Evolutionary conservation across 805 yeast genomes (phyloP).

Genomic region (Candida pseudoglaebosa): DNA sequence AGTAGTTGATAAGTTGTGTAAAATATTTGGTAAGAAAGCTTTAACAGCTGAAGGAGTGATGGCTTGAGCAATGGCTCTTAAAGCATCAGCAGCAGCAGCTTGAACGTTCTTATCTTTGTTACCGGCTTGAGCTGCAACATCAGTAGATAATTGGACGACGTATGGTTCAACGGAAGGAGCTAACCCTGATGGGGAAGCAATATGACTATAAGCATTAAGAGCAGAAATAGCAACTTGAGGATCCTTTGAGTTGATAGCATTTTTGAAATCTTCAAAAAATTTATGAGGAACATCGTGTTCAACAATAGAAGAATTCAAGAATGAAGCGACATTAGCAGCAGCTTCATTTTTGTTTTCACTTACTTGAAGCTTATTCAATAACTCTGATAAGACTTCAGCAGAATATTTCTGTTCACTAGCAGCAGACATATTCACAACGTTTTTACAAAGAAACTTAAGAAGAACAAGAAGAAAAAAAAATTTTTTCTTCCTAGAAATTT

Average conservation of each 20-base stretch:
- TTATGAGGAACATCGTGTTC: constrained; percentile 96
- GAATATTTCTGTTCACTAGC: constrained; percentile 59
- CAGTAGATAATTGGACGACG: constrained; percentile 72
- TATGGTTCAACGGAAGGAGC: constrained; percentile 95
- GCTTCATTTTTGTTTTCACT: constrained; percentile 87
- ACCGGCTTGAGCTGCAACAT: constrained; percentile 76
- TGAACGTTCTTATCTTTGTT: constrained; percentile 81
- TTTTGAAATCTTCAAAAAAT: constrained; percentile 75
- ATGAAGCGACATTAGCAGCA: constrained; percentile 79
- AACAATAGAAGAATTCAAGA: constrained; percentile 93
- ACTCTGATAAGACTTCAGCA: constrained; percentile 84
- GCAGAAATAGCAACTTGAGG: constrained; percentile 64
- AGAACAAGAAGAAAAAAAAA: constrained; percentile 12
- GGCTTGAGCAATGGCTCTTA: constrained; percentile 71
- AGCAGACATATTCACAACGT: constrained; percentile 44
- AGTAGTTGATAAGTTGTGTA: constrained; percentile 61
- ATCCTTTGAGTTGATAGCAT: constrained; percentile 80
- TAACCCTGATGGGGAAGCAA: constrained; percentile 74
- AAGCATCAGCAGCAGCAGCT: constrained; percentile 71
- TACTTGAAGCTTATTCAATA: constrained; percentile 87
- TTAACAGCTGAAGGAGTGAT: constrained; percentile 93
- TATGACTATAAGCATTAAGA: constrained; percentile 77
- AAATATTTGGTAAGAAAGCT: constrained; percentile 78
- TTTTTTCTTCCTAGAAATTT: constrained; percentile 5
- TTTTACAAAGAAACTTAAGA: constrained; percentile 16